phyloP scores from a whole-genome alignment of 2,329 filamentous ascomycete species.

The Penicillium sp. region DNA sequence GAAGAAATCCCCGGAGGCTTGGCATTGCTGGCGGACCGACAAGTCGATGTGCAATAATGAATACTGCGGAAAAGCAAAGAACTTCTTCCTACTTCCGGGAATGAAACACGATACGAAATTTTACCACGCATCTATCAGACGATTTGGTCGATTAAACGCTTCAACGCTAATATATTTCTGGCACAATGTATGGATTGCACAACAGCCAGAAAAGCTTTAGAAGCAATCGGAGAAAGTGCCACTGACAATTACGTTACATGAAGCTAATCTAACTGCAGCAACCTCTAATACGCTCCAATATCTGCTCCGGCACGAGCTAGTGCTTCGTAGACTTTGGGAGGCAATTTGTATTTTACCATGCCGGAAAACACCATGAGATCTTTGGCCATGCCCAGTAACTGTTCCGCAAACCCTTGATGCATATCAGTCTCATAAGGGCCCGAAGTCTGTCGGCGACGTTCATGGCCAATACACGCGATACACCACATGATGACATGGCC shows the following conservation, averaged over 20 bases:
- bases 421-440: conserved; percentile 65
- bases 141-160: too few relatives aligned
- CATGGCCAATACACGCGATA: conserved; percentile 76
- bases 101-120: neutral
- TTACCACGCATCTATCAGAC: neutral
- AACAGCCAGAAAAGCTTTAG: too few relatives aligned
- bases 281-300: conserved; percentile 42
- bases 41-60: too few relatives aligned
- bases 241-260: too few relatives aligned
- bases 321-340: conserved; percentile 81
- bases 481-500: conserved; percentile 93
- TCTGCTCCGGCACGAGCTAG: conserved; percentile 77
- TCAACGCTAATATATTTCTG: too few relatives aligned
- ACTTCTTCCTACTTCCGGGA: neutral
- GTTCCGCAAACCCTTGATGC: conserved; percentile 56
- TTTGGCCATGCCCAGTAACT: conserved; percentile 75
- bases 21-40: conserved; percentile 5
- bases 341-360: conserved; percentile 85
- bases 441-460: conserved; percentile 67
- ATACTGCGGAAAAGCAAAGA: neutral
- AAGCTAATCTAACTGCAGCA: too few relatives aligned
- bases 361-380: conserved; percentile 94
- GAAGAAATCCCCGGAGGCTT: conserved; percentile 11
- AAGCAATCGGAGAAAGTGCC: too few relatives aligned
- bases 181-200: too few relatives aligned